Conservation (phyloP, 805 yeast genomes). For the Suhomyces sp. region DNA sequence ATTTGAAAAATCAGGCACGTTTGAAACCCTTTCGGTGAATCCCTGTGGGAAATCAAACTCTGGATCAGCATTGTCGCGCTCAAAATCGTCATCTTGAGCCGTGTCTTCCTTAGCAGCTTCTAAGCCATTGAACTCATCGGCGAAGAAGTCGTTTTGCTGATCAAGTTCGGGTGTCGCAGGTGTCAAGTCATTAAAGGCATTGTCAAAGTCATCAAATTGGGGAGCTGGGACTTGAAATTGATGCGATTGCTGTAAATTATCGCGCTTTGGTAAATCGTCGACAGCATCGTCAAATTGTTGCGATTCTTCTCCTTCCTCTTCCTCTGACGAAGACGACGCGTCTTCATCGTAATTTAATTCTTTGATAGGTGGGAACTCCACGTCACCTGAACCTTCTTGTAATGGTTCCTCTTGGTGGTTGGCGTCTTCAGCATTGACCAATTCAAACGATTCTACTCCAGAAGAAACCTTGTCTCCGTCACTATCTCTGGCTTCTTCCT, state of each 20-base stretch:
- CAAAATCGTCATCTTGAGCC: slow-evolving; percentile 25
- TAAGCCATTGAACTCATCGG: slow-evolving; percentile 38
- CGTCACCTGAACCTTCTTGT: slow-evolving; percentile 18
- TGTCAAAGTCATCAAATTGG: slow-evolving; percentile 31
- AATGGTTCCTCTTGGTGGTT: slow-evolving; percentile 6
- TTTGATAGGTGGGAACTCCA: slow-evolving; percentile 62
- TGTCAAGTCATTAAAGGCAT: slow-evolving; percentile 36
- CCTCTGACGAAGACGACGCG: slow-evolving; percentile 40
- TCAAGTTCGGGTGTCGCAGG: slow-evolving; percentile 24
- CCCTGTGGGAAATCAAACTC: slow-evolving; percentile 26
- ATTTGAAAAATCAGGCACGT: slow-evolving; percentile 14
- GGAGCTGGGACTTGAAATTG: neutral
- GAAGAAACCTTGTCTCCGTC: slow-evolving; percentile 42
- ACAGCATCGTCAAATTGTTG: slow-evolving; percentile 38
- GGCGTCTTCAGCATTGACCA: slow-evolving; percentile 52
- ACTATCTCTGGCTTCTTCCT: slow-evolving; percentile 31
- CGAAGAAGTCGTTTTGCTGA: slow-evolving; percentile 28
- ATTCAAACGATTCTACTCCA: slow-evolving; percentile 52
- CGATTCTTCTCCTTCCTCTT: slow-evolving; percentile 20
- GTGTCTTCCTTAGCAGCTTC: slow-evolving; percentile 33
- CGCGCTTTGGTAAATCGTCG: slow-evolving; percentile 19
- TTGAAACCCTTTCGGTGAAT: slow-evolving; percentile 21
- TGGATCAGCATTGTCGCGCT: slow-evolving; percentile 17
- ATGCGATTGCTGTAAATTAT: neutral
- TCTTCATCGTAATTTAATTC: slow-evolving; percentile 55